phyloP scores from a whole-genome alignment of 176 grass and related monocot genomes.

The Pontederia paniculata region DNA sequence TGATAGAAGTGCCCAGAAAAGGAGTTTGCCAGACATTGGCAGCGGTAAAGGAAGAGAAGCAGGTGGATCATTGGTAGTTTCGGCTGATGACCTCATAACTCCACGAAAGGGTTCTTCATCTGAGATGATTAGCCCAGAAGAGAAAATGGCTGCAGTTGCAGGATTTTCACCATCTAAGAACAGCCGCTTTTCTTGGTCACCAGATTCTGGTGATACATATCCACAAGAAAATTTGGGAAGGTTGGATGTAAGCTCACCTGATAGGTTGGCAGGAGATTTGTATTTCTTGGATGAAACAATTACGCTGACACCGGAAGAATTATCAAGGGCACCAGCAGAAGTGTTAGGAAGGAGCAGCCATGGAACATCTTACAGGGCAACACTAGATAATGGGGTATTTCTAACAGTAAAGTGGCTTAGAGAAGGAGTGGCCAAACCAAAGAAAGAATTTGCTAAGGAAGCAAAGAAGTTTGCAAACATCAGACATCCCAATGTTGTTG shows the following conservation, averaged over 20 bases:
- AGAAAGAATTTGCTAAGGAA: slow-evolving; percentile 91
- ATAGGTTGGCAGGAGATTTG: slow-evolving; percentile 70
- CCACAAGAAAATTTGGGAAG: slow-evolving; percentile 47
- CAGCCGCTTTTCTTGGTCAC: slow-evolving; percentile 80
- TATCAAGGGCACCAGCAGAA: slow-evolving; percentile 83
- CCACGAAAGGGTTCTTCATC: slow-evolving; percentile 64
- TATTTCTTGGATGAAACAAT: slow-evolving; percentile 96
- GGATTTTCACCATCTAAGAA: slow-evolving; percentile 75
- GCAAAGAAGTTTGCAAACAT: slow-evolving; percentile 97
- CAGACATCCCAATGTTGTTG: slow-evolving; percentile 86
- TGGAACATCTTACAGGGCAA: slow-evolving; percentile 87
- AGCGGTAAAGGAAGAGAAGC: slow-evolving; percentile 45
- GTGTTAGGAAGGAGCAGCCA: slow-evolving; percentile 97
- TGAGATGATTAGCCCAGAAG: slow-evolving; percentile 62
- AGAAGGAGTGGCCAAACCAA: slow-evolving; percentile 86
- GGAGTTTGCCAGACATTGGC: slow-evolving; percentile 24
- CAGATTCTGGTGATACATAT: slow-evolving; percentile 54
- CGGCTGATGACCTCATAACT: slow-evolving; percentile 62
- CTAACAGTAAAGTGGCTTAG: slow-evolving; percentile 94
- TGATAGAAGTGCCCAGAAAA: slow-evolving; percentile 49
- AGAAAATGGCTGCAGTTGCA: slow-evolving; percentile 47
- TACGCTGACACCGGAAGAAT: slow-evolving; percentile 74
- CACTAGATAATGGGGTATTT: slow-evolving; percentile 83
- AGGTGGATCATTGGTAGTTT: slow-evolving; percentile 49
- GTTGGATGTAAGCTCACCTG: slow-evolving; percentile 76